Percentiles rank a stretch among this genome's conserved stretches.
Evolutionary conservation across 2,329 filamentous ascomycete genomes (phyloP).

Genomic region (Ceratocystis colombiana): DNA sequence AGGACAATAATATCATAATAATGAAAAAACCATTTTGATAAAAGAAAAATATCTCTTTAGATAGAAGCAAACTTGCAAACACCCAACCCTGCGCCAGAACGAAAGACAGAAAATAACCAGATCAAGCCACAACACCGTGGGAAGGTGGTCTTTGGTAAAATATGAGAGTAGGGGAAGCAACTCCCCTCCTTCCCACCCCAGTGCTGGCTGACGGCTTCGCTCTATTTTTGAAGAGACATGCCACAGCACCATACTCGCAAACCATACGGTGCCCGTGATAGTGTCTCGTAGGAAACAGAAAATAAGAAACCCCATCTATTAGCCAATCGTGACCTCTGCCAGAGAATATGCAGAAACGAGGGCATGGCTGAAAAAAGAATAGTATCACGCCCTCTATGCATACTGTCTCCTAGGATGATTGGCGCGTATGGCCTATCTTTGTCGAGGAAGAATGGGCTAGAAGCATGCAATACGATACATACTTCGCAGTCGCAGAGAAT

Average conservation of each 20-base stretch:
- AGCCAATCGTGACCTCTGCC: constrained; percentile 10
- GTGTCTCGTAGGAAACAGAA: constrained; percentile 15
- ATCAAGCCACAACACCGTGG: constrained; percentile 12
- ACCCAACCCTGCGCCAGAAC: constrained; percentile 22
- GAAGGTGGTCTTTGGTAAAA: neutral
- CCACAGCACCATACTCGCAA: neutral
- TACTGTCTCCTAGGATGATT: constrained; percentile 11
- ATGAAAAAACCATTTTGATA: constrained; percentile 22
- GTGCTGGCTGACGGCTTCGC: constrained; percentile 3
- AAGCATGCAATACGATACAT: neutral
- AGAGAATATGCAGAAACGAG: constrained; percentile 14
- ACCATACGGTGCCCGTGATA: no score
- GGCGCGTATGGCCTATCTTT: constrained; percentile 4
- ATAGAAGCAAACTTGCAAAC: constrained; percentile 20
- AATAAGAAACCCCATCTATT: constrained; percentile 27
- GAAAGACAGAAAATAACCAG: constrained; percentile 20
- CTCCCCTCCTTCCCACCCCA: neutral
- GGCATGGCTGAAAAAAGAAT: constrained; percentile 16
- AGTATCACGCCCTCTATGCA: constrained; percentile 18
- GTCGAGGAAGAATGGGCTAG: neutral
- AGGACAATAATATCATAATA: constrained; percentile 19
- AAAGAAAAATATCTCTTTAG: constrained; percentile 18
- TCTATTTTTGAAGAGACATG: neutral
- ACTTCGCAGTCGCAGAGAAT: neutral
- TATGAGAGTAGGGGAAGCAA: neutral